Evolutionary conservation across 192 early-diverging fungal species (phyloP).

Genomic region (Geranomyces variabilis): DNA sequence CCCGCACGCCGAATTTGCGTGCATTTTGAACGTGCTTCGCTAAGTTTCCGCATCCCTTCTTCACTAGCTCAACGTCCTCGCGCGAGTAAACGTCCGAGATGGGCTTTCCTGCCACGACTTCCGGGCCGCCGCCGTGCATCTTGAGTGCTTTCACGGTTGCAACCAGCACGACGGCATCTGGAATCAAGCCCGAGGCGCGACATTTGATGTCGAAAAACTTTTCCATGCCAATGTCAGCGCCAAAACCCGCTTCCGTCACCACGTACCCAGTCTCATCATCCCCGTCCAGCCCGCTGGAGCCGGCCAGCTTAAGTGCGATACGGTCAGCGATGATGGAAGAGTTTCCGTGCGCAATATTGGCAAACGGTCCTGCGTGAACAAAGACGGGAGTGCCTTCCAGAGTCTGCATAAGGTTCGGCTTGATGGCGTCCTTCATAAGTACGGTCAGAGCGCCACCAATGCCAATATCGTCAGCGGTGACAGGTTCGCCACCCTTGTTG

Average conservation of each 20-base stretch:
- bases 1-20: conserved; percentile 81
- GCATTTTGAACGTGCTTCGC: conserved; percentile 92
- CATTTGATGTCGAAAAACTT: conserved; percentile 99
- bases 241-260: conserved; percentile 98
- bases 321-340: conserved; percentile 93
- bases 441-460: conserved; percentile 93
- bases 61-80: conserved; percentile 86
- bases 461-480: conserved; percentile 96
- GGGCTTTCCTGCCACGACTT: conserved; percentile 88
- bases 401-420: conserved; percentile 98
- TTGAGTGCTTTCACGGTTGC: conserved; percentile 94
- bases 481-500: conserved; percentile 75
- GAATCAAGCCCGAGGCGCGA: conserved; percentile 81
- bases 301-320: conserved; percentile 92
- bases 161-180: conserved; percentile 90
- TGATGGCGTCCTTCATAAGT: conserved; percentile 98
- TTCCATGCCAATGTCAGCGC: conserved; percentile 99
- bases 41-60: conserved; percentile 85
- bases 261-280: conserved; percentile 75
- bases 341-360: conserved; percentile 99
- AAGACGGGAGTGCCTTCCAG: conserved; percentile 98
- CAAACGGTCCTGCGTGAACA: conserved; percentile 98
- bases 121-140: conserved; percentile 97
- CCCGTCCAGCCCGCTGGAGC: conserved; percentile 59
- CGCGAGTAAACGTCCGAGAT: conserved; percentile 84